These are phyloP conservation scores for Pelargonium fulgidum DNA, from an alignment of 441 rosid species.

Conservation along the genomic window DNA sequence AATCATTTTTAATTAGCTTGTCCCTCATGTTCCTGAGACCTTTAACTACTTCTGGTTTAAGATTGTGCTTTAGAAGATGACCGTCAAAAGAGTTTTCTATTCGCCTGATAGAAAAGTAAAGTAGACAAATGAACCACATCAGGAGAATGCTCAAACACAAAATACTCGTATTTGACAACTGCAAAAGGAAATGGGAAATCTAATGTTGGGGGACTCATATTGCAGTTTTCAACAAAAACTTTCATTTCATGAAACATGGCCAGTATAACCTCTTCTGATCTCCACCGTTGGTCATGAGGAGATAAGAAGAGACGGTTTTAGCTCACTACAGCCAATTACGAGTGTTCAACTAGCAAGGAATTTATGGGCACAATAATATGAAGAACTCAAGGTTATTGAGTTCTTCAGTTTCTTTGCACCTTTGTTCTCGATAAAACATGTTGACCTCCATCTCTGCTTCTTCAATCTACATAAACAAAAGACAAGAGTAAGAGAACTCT, in stretches of 20 bases:
- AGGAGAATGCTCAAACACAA: not conserved
- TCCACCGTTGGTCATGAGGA: not conserved
- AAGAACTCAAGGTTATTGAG: not conserved
- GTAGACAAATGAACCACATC: not conserved
- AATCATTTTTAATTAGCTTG: not conserved
- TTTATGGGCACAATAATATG: not conserved
- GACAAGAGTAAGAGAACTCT: not conserved
- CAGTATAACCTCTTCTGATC: not conserved
- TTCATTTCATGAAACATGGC: not conserved
- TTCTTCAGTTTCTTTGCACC: conserved; percentile 30
- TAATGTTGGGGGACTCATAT: not conserved
- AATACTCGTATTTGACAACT: not conserved
- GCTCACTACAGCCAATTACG: not conserved
- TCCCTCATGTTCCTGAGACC: not conserved
- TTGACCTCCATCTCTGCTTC: conserved; percentile 57
- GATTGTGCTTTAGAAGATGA: not conserved
- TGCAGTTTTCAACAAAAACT: not conserved
- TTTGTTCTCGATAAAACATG: conserved; percentile 60
- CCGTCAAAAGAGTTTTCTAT: not conserved
- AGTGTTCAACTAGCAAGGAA: not conserved
- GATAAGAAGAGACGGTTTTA: not conserved
- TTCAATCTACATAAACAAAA: conserved; percentile 45
- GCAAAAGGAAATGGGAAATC: not conserved
- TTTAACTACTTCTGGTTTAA: not conserved
- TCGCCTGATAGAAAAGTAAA: not conserved